phyloP scores from a whole-genome alignment of 805 yeast genomes.

The Kodamaea restingae region DNA sequence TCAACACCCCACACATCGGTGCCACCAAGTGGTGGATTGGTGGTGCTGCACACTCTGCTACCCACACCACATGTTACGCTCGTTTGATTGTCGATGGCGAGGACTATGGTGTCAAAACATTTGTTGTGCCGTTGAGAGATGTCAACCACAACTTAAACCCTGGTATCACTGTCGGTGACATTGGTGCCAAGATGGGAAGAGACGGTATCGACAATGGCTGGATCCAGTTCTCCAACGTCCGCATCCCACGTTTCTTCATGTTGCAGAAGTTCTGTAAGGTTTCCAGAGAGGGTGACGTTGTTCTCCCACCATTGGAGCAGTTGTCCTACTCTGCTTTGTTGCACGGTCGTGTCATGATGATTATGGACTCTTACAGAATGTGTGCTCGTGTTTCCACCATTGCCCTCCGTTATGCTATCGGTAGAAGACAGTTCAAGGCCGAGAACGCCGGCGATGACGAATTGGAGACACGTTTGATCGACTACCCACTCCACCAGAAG shows the following conservation, averaged over 20 bases:
- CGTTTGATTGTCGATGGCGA: constrained; percentile 74
- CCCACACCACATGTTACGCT: constrained; percentile 83
- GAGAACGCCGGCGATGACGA: constrained; percentile 29
- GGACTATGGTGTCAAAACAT: constrained; percentile 90
- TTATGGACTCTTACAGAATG: constrained; percentile 74
- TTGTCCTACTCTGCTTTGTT: constrained; percentile 82
- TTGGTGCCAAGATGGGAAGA: constrained; percentile 94
- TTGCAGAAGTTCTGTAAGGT: constrained; percentile 75
- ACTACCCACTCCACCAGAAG: constrained; percentile 86
- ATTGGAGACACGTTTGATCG: constrained; percentile 66
- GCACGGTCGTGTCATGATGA: constrained; percentile 90
- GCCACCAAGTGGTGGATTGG: constrained; percentile 99
- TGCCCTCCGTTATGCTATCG: constrained; percentile 85
- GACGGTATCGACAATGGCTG: constrained; percentile 96
- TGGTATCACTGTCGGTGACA: constrained; percentile 84
- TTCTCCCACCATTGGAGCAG: constrained; percentile 81
- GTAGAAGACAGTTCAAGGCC: constrained; percentile 76
- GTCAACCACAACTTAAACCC: constrained; percentile 65
- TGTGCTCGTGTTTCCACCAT: constrained; percentile 77
- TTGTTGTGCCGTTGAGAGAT: constrained; percentile 87
- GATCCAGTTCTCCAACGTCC: constrained; percentile 84
- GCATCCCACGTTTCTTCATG: constrained; percentile 81
- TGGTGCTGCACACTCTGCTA: constrained; percentile 94
- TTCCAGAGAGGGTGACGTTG: constrained; percentile 62
- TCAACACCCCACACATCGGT: constrained; percentile 84